Percentiles rank a stretch among this genome's conserved stretches.
Conservation (phyloP, 805 yeast species). For the Wickerhamomyces queroliae region DNA sequence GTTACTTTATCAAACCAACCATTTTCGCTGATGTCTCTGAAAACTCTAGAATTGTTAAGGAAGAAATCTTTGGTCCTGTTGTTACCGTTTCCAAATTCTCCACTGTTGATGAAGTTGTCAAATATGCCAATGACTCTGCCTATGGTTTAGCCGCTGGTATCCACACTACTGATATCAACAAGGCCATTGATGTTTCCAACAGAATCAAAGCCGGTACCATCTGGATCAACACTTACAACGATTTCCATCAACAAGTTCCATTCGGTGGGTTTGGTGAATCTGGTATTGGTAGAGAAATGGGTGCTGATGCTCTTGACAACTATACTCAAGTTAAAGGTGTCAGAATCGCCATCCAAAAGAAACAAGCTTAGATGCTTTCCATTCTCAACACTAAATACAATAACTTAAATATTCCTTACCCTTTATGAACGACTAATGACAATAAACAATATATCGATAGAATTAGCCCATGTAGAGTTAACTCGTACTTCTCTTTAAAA, state of each 20-base stretch:
- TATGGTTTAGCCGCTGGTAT: conserved; percentile 86
- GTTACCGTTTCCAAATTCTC: conserved; percentile 67
- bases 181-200: conserved; percentile 58
- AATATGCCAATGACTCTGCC: conserved; percentile 64
- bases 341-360: conserved; percentile 29
- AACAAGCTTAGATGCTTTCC: background rate
- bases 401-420: background rate
- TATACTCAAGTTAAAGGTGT: conserved; percentile 82
- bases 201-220: conserved; percentile 71
- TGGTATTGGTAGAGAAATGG: conserved; percentile 88
- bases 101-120: conserved; percentile 65
- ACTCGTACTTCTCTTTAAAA: too few relatives aligned
- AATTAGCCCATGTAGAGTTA: too few relatives aligned
- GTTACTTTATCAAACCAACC: conserved; percentile 73
- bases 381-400: too few relatives aligned
- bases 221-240: conserved; percentile 80
- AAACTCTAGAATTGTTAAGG: conserved; percentile 68
- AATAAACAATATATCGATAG: too few relatives aligned
- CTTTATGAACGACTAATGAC: too few relatives aligned
- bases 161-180: conserved; percentile 63
- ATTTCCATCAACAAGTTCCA: conserved; percentile 78
- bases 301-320: conserved; percentile 73
- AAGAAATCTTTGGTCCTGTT: conserved; percentile 89
- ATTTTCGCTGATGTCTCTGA: conserved; percentile 74
- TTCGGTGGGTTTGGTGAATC: conserved; percentile 86